phyloP scores from a whole-genome alignment of 495 filamentous ascomycete genomes.

The Podospora appendiculata region DNA sequence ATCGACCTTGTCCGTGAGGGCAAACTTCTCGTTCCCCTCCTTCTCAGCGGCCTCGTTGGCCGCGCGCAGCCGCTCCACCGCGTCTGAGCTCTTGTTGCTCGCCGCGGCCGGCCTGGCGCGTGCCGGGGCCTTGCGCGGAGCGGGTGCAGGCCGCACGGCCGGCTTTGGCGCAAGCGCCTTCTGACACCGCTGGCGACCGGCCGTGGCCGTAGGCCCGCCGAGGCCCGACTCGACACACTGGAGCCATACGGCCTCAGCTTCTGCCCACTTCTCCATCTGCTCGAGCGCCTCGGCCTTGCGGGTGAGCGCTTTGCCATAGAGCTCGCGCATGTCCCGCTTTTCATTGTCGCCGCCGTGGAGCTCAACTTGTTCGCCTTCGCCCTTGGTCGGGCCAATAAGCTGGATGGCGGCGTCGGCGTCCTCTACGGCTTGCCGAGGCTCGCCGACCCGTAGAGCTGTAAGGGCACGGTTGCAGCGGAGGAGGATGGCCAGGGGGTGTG shows the following conservation, averaged over 20 bases:
- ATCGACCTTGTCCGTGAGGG: slow-evolving; percentile 76
- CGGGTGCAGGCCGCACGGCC: slow-evolving; percentile 8
- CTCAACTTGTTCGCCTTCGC: slow-evolving; percentile 71
- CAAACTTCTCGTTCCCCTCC: slow-evolving; percentile 87
- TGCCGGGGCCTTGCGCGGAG: slow-evolving; percentile 37
- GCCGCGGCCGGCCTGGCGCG: slow-evolving; percentile 24
- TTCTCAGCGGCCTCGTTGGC: slow-evolving; percentile 78
- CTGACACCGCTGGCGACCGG: slow-evolving; percentile 85
- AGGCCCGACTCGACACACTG: slow-evolving; percentile 74
- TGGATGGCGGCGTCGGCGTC: slow-evolving; percentile 77
- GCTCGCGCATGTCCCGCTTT: slow-evolving; percentile 81
- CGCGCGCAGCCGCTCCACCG: slow-evolving; percentile 69
- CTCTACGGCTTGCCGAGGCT: slow-evolving; percentile 71
- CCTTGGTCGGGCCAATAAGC: slow-evolving; percentile 71
- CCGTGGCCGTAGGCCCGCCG: slow-evolving; percentile 73
- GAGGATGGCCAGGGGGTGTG: slow-evolving; percentile 79
- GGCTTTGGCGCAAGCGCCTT: slow-evolving; percentile 63
- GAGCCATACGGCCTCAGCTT: slow-evolving; percentile 75
- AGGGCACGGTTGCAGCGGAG: slow-evolving; percentile 88
- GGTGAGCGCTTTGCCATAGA: slow-evolving; percentile 85
- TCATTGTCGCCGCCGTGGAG: slow-evolving; percentile 48
- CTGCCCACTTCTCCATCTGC: slow-evolving; percentile 87
- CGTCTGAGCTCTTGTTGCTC: slow-evolving; percentile 41
- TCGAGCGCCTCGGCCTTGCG: slow-evolving; percentile 94
- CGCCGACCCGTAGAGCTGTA: slow-evolving; percentile 80